phyloP scores from a whole-genome alignment of 495 filamentous ascomycete genomes.

The Neurospora sp. region DNA sequence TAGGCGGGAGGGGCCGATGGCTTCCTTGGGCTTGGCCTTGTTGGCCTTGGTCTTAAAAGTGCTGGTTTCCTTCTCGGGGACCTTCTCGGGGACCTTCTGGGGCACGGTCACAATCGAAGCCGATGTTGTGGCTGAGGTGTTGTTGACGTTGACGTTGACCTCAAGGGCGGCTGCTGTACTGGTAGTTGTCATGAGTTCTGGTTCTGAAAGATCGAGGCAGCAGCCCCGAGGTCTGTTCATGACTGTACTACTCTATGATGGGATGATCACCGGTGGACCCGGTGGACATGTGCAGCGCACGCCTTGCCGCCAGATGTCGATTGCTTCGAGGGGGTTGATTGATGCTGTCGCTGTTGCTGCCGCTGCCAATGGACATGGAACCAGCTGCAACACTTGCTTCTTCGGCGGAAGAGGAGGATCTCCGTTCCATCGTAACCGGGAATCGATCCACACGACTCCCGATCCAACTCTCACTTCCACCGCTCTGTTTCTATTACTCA shows the following conservation, averaged over 20 bases:
- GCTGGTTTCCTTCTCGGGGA: no score
- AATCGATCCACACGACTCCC: no score
- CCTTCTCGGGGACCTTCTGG: no score
- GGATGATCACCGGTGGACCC: not conserved
- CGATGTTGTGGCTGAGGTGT: no score
- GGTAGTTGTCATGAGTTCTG: not conserved
- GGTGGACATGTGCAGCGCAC: not conserved
- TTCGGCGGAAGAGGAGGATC: not conserved
- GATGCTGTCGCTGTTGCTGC: not conserved
- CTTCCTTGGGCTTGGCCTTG: not conserved
- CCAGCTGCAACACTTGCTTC: not conserved
- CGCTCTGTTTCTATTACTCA: no score
- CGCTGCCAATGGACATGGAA: no score
- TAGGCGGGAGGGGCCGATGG: slow-evolving; percentile 4
- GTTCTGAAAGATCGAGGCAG: not conserved
- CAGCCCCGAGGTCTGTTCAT: not conserved
- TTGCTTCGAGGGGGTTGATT: not conserved
- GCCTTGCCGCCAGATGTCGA: not conserved
- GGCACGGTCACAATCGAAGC: no score
- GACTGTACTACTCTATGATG: not conserved
- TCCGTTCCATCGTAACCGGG: not conserved
- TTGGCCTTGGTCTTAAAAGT: no score
- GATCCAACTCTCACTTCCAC: not conserved
- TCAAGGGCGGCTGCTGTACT: not conserved
- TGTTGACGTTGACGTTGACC: no score